A percentile compares a stretch with the other conserved stretches of the same genome.
Evolutionary conservation across 148 eudicot genomes (phyloP).

Genomic region (Oxyria digyna): DNA sequence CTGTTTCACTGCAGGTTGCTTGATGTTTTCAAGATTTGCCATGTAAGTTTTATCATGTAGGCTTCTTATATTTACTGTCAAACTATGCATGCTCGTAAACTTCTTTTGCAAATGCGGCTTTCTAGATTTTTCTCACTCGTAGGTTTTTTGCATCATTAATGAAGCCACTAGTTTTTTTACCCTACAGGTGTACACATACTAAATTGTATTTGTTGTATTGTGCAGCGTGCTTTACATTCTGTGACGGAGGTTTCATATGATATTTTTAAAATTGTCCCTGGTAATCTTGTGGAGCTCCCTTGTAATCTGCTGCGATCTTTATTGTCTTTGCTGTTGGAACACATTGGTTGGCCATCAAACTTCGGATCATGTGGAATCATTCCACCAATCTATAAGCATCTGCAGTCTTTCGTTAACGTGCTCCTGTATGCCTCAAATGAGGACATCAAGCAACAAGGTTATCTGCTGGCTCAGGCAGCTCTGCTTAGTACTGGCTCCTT

Average conservation of each 20-base stretch:
- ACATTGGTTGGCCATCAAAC: slow-evolving; percentile 41
- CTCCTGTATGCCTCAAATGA: slow-evolving; percentile 42
- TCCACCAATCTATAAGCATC: slow-evolving; percentile 58
- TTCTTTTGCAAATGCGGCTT: background rate
- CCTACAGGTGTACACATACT: background rate
- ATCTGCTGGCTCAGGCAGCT: slow-evolving; percentile 67
- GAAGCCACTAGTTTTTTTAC: background rate
- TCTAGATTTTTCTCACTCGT: background rate
- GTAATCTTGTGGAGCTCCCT: slow-evolving; percentile 51
- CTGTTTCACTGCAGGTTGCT: slow-evolving; percentile 62
- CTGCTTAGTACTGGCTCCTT: slow-evolving; percentile 91
- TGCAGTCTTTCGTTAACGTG: slow-evolving; percentile 47
- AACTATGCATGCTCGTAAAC: background rate
- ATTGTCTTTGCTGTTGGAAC: slow-evolving; percentile 52
- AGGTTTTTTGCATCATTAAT: background rate
- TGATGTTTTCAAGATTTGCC: slow-evolving; percentile 55
- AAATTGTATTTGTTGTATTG: background rate
- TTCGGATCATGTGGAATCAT: slow-evolving; percentile 23
- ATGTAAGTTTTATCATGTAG: slow-evolving; percentile 39
- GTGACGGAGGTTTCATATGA: slow-evolving; percentile 64
- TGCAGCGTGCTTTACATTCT: slow-evolving; percentile 51
- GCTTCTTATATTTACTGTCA: background rate
- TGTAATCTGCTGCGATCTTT: slow-evolving; percentile 57
- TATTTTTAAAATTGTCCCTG: slow-evolving; percentile 60
- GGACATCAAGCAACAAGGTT: slow-evolving; percentile 65